These are phyloP conservation scores for Dryas octopetala DNA, from an alignment of 306 rosid genomes.

Conservation along the genomic window DNA sequence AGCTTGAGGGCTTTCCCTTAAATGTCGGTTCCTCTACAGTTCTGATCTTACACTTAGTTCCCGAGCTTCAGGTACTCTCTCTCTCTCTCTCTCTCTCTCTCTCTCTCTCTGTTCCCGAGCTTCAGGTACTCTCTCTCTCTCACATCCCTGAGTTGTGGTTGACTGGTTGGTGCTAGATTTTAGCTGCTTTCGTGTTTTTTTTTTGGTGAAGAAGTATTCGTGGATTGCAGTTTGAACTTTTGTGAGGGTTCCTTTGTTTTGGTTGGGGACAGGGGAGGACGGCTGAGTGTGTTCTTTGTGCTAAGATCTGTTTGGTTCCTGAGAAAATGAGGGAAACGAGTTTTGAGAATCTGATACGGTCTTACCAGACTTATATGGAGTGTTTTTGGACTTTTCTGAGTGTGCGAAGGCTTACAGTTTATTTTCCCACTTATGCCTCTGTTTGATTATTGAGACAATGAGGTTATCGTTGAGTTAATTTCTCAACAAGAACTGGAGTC, in stretches of 20 bases:
- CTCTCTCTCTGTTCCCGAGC: background rate
- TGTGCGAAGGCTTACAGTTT: too few species aligned
- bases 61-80: conserved; percentile 9
- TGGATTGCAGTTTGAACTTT: background rate
- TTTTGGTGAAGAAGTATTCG: too few species aligned
- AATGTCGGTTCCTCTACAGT: background rate
- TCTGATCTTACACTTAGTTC: background rate
- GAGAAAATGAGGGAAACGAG: background rate
- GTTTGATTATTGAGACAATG: too few species aligned
- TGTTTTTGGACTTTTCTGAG: too few species aligned
- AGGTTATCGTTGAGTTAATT: too few species aligned
- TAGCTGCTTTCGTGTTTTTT: background rate
- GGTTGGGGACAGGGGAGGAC: background rate
- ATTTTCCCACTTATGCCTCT: too few species aligned
- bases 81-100: background rate
- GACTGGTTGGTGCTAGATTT: background rate
- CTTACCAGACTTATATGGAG: too few species aligned
- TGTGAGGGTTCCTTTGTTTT: too few species aligned
- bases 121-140: background rate
- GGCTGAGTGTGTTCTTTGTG: background rate
- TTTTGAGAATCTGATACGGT: background rate
- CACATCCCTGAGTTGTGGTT: background rate
- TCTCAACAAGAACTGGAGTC: too few species aligned
- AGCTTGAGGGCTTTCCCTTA: background rate
- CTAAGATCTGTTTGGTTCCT: conserved; percentile 12